Conservation (phyloP, 768 basidiomycete genomes). For the Pluteus cervinus region DNA sequence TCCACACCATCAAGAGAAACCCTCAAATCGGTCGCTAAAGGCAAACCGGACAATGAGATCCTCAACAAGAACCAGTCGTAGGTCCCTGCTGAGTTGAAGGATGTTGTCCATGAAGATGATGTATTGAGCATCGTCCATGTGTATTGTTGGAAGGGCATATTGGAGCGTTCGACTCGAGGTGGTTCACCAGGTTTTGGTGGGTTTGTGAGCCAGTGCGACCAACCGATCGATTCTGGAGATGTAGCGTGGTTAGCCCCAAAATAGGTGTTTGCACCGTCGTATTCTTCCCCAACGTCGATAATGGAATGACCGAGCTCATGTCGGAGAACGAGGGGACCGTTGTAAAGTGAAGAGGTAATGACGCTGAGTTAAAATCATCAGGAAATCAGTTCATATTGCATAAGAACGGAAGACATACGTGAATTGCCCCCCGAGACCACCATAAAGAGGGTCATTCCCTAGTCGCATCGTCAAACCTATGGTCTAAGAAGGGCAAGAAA, state of each 20-base stretch:
- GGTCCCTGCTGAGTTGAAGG: constrained; percentile 57
- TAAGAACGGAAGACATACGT: constrained; percentile 41
- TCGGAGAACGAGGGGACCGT: constrained; percentile 69
- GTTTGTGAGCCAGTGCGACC: constrained; percentile 66
- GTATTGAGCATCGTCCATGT: constrained; percentile 71
- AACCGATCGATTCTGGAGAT: constrained; percentile 40
- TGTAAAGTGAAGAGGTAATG: constrained; percentile 67
- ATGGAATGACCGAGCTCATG: constrained; percentile 81
- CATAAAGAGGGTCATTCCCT: constrained; percentile 79
- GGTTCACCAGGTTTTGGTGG: constrained; percentile 11
- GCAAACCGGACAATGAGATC: constrained; percentile 72
- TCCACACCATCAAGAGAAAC: constrained; percentile 58
- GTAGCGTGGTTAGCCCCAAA: constrained; percentile 62
- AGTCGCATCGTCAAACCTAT: neutral
- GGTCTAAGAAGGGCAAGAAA: neutral
- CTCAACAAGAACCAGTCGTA: constrained; percentile 57
- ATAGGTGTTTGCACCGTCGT: constrained; percentile 73
- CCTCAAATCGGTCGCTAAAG: constrained; percentile 41
- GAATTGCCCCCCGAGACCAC: constrained; percentile 77
- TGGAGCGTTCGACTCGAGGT: constrained; percentile 54
- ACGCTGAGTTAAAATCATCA: constrained; percentile 35
- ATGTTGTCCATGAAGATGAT: constrained; percentile 49
- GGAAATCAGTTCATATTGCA: neutral
- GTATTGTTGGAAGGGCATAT: constrained; percentile 72
- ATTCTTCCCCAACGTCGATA: constrained; percentile 76